Evolutionary conservation across 495 filamentous ascomycete genomes (phyloP).

Genomic region (Cairneyella variabilis): DNA sequence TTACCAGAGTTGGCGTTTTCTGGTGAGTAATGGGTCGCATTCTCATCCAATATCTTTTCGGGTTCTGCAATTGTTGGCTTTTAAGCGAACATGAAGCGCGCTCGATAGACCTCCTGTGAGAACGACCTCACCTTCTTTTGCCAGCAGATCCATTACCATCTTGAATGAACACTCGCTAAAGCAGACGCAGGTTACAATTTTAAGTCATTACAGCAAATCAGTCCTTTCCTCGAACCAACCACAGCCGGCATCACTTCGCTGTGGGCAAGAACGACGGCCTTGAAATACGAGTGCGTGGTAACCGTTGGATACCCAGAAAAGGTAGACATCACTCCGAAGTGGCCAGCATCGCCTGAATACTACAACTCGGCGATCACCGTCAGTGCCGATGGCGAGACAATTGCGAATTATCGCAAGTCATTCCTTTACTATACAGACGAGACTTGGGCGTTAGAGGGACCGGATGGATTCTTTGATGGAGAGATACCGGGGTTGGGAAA

Average conservation of each 20-base stretch:
- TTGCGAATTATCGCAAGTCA: constrained; percentile 83
- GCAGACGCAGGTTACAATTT: constrained; percentile 99
- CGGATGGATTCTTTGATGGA: constrained; percentile 54
- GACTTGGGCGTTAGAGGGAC: constrained; percentile 81
- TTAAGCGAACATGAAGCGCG: no score
- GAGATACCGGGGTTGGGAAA: constrained; percentile 49
- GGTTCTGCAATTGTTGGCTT: no score
- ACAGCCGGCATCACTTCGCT: constrained; percentile 66
- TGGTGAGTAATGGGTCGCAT: no score
- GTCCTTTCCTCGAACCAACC: constrained; percentile 75
- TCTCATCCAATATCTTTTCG: no score
- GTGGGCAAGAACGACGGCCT: constrained; percentile 77
- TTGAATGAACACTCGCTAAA: no score
- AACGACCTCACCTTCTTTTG: no score
- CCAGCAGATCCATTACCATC: no score
- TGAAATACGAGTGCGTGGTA: constrained; percentile 72
- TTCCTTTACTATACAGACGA: constrained; percentile 92
- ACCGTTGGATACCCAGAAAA: constrained; percentile 86
- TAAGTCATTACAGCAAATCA: constrained; percentile 70
- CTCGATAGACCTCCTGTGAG: no score
- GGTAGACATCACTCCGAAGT: constrained; percentile 39
- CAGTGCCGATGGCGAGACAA: constrained; percentile 61
- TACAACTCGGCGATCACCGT: constrained; percentile 88
- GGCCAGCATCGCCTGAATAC: constrained; percentile 42
- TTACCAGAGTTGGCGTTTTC: constrained; percentile 88